Conservation (phyloP, 2,329 filamentous ascomycete genomes). For the Venturia asperata region DNA sequence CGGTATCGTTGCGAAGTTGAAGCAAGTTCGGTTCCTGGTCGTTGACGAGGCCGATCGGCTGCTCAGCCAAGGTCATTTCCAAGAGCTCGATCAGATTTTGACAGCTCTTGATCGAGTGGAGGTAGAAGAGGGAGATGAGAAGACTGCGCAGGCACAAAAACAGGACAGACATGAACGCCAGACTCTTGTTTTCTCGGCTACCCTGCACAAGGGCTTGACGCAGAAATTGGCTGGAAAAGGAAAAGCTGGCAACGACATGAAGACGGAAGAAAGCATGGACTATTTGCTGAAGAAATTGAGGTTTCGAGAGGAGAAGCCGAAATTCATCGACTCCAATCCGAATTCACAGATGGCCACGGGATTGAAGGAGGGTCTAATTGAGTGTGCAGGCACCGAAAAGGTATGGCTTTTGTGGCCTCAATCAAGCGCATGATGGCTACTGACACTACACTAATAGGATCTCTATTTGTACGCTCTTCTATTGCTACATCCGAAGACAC, state of each 20-base stretch:
- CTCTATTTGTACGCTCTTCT: conserved; percentile 87
- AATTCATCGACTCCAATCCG: conserved; percentile 89
- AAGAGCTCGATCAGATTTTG: conserved; percentile 85
- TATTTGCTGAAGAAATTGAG: conserved; percentile 86
- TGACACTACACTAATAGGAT: conserved; percentile 49
- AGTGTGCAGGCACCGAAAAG: conserved; percentile 92
- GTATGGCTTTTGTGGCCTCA: conserved; percentile 38
- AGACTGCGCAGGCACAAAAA: conserved; percentile 14
- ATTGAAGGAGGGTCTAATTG: conserved; percentile 81
- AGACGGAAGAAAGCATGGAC: conserved; percentile 76
- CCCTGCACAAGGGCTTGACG: conserved; percentile 85
- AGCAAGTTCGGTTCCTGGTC: conserved; percentile 71
- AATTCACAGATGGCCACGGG: conserved; percentile 78
- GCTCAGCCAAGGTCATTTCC: conserved; percentile 87
- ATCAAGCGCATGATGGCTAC: not conserved
- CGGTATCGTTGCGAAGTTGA: conserved; percentile 62
- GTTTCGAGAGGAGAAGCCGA: conserved; percentile 76
- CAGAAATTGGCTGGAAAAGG: conserved; percentile 73
- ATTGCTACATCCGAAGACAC: conserved; percentile 70
- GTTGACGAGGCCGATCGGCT: conserved; percentile 92
- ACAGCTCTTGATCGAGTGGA: conserved; percentile 63
- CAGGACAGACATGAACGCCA: conserved; percentile 51
- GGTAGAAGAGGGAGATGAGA: conserved; percentile 20
- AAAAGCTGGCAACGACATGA: conserved; percentile 56
- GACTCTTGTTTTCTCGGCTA: conserved; percentile 93